Conservation (phyloP, 352 stramenopile genomes). For the Phytopythium vexans region DNA sequence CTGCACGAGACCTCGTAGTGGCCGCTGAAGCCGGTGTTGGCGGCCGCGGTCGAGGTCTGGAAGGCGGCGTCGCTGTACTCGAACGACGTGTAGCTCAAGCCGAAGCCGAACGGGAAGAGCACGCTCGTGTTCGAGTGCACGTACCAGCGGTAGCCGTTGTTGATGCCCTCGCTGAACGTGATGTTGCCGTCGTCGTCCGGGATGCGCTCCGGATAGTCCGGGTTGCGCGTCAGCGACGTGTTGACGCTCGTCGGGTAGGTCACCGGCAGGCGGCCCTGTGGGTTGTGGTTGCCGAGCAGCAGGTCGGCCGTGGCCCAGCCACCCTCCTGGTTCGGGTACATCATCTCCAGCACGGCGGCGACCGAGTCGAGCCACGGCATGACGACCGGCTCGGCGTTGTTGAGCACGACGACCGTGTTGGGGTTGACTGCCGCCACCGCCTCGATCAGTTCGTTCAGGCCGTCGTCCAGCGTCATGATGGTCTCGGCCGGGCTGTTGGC, state of each 20-base stretch:
- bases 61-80: constrained; percentile 30
- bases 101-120: constrained; percentile 28
- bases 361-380: constrained; percentile 29
- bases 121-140: constrained; percentile 24
- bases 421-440: constrained; percentile 24
- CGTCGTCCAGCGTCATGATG: constrained; percentile 22
- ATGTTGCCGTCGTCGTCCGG: constrained; percentile 19
- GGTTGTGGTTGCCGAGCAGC: constrained; percentile 25
- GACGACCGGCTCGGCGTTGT: constrained; percentile 24
- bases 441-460: constrained; percentile 20
- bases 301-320: constrained; percentile 27
- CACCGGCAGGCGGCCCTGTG: constrained; percentile 23
- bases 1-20: constrained; percentile 28
- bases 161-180: constrained; percentile 28
- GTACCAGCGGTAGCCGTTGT: constrained; percentile 34
- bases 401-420: constrained; percentile 33
- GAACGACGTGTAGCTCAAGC: constrained; percentile 29
- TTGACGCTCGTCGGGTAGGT: constrained; percentile 23
- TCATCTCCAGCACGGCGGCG: constrained; percentile 25
- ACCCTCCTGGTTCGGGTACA: constrained; percentile 34
- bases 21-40: constrained; percentile 8
- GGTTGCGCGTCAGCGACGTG: constrained; percentile 24
- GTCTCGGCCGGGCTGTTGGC: constrained; percentile 21
- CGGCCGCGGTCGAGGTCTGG: constrained; percentile 7
- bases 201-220: constrained; percentile 22